Evolutionary conservation across 768 basidiomycete species (phyloP), one percentile per base, ranked within the genome.

Genomic region (Trametes elegans): DNA sequence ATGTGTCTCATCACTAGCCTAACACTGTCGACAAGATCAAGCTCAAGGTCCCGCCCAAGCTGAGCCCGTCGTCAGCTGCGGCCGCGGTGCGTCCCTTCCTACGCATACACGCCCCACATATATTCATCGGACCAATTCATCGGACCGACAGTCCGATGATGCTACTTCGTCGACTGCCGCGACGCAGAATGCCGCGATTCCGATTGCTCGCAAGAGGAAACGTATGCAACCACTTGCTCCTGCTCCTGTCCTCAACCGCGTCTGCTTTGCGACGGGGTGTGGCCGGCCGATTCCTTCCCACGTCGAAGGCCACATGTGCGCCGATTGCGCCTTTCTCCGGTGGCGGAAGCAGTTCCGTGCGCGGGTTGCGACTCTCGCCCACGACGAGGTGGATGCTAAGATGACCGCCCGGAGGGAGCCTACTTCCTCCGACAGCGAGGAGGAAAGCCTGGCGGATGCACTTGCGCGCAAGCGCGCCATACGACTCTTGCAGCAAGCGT

Each of bases 341-440:
- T 58, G 57, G 57, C 31, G 39, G 40, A 48, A 36, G 27, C 57
- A 53, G 50, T 53, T 58, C 57, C 50, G 57, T 16, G 44, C 50
- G n/a, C 49, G 46, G n/a, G 47, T 58, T 40, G 39, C 51, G 5
- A 40, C 32, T 1, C 21, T 58, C 51, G 14, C 27, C 45, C 5
- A 16, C 45, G 18, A 21, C n/a, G n/a, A 46, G 29, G 29, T 13
- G 18, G 24, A 28, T 27, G n/a, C 16, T 24, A 39, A 34, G 21
- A 32, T 14, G 45, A 21, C 13, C 8, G 26, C 8, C 28, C 6
- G n/a, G 11, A 31, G n/a, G n/a, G n/a, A n/a, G n/a, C n/a, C n/a
- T n/a, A n/a, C n/a, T n/a, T n/a, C n/a, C n/a, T n/a, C n/a, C n/a
- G n/a, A n/a, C n/a, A n/a, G n/a, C n/a, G n/a, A n/a, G n/a, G n/a